Evolutionary conservation across 169 alveolate species (phyloP).

Genomic region (Plasmodium sp.): DNA sequence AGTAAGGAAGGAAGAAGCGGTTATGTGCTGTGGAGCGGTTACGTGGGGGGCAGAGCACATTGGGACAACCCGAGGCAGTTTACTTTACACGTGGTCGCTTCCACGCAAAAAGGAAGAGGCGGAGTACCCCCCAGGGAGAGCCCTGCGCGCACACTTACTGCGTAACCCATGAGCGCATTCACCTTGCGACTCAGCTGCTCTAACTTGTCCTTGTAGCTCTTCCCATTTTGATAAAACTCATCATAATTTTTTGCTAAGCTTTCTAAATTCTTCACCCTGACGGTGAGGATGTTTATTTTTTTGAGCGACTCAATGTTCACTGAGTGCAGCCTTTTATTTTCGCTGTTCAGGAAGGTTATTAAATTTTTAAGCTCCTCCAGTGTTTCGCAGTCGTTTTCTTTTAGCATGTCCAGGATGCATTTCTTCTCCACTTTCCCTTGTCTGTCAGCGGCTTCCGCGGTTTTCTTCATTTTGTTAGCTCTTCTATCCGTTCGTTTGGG

Average conservation of each 20-base stretch:
- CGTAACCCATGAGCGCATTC: constrained; percentile 3
- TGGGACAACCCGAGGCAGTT: neutral
- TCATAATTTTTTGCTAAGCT: constrained; percentile 40
- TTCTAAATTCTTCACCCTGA: constrained; percentile 36
- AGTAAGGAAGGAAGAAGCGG: neutral
- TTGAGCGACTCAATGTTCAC: constrained; percentile 40
- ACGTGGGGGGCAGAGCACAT: neutral
- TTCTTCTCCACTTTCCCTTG: constrained; percentile 23
- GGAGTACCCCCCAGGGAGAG: neutral
- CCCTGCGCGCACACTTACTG: constrained; percentile 15
- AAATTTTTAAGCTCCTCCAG: constrained; percentile 55
- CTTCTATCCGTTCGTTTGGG: neutral
- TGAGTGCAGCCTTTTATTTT: constrained; percentile 62
- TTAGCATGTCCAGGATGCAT: constrained; percentile 26
- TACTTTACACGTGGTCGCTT: neutral
- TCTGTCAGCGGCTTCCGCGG: neutral
- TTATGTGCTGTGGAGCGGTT: neutral
- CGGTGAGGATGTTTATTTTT: constrained; percentile 39
- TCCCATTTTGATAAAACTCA: constrained; percentile 1
- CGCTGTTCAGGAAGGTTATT: constrained; percentile 29
- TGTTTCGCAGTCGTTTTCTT: constrained; percentile 64
- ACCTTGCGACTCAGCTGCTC: neutral
- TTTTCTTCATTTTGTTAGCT: neutral
- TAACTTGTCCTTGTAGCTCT: constrained; percentile 3
- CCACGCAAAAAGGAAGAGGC: neutral